phyloP scores from a whole-genome alignment of 306 rosid genomes.

The Sindora glabra region DNA sequence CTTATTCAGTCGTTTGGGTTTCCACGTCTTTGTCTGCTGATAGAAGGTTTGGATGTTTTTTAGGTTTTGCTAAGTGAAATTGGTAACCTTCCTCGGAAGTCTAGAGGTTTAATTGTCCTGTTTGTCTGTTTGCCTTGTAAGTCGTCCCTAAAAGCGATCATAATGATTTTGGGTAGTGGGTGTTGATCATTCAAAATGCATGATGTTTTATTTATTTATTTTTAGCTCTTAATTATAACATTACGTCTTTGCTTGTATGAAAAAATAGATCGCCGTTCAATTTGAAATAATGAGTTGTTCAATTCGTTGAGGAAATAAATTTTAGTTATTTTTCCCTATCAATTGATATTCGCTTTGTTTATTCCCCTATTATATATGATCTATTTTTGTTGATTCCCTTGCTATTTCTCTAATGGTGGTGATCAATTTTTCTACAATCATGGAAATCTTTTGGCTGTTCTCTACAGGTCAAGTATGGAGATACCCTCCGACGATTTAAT shows the following conservation, averaged over 20 bases:
- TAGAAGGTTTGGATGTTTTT: neutral
- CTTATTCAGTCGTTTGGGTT: neutral
- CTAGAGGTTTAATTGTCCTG: neutral
- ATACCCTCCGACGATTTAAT: constrained; percentile 73
- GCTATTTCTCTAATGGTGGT: neutral
- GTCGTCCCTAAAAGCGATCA: neutral
- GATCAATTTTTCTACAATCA: neutral
- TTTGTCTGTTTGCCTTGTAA: neutral
- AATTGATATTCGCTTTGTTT: too few species aligned
- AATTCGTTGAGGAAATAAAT: too few species aligned
- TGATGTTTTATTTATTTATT: neutral
- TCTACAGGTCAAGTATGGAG: constrained; percentile 64
- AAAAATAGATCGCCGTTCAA: neutral
- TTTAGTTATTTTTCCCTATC: too few species aligned
- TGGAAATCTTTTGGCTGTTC: neutral
- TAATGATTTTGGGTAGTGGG: neutral
- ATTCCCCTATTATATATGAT: too few species aligned
- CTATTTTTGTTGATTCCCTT: neutral
- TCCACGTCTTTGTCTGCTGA: neutral
- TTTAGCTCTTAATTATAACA: neutral
- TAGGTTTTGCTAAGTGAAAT: neutral
- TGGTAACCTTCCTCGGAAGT: neutral
- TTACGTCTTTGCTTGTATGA: neutral
- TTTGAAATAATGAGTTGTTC: too few species aligned
- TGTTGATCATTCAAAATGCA: neutral